Conservation (phyloP, 441 rosid genomes). For the Daphne laureola region DNA sequence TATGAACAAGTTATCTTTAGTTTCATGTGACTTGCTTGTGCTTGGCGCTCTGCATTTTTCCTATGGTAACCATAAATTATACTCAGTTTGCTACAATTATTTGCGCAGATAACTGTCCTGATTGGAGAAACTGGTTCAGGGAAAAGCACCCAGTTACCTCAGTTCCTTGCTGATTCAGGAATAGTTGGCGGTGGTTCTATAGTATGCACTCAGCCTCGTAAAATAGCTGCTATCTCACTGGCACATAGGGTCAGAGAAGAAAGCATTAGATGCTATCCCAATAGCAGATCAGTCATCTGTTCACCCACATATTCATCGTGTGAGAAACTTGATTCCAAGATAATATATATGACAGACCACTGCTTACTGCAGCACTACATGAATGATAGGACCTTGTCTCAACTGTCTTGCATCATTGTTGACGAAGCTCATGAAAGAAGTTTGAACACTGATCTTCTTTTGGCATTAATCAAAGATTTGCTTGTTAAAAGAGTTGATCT, state of each 20-base stretch:
- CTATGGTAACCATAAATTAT: no score
- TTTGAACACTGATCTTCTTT: conserved; percentile 83
- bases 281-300: conserved; percentile 37
- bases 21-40: no score
- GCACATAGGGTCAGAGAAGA: conserved; percentile 71
- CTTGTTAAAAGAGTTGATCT: conserved; percentile 48
- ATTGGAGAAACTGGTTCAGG: conserved; percentile 97
- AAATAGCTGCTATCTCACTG: conserved; percentile 74
- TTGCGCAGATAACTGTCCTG: conserved; percentile 55
- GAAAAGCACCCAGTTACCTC: conserved; percentile 90
- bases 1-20: no score
- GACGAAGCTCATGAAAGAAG: conserved; percentile 99
- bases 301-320: conserved; percentile 54
- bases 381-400: conserved; percentile 57
- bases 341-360: conserved; percentile 78
- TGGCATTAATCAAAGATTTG: conserved; percentile 68
- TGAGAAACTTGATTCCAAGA: conserved; percentile 48
- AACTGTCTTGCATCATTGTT: conserved; percentile 70
- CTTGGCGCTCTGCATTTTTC: no score
- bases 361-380: conserved; percentile 73
- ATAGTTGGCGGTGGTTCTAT: conserved; percentile 46
- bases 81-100: conserved; percentile 12
- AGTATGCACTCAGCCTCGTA: conserved; percentile 89
- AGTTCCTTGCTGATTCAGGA: conserved; percentile 88
- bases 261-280: conserved; percentile 49